Evolutionary conservation across 2,329 filamentous ascomycete genomes (phyloP).

Genomic region (Hypoxylon sp.): DNA sequence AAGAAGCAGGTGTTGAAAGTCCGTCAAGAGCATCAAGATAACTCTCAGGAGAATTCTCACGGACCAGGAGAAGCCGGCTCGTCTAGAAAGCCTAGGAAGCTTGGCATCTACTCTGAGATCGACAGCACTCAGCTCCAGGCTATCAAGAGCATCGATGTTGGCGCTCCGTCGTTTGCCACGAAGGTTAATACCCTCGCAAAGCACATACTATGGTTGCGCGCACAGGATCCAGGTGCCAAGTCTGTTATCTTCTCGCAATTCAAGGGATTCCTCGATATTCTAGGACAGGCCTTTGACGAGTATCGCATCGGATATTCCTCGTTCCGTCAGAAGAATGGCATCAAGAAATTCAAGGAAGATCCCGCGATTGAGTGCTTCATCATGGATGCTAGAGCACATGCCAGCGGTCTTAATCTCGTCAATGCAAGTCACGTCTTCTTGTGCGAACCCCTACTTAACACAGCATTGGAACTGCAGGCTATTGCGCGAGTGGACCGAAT

Average conservation of each 20-base stretch:
- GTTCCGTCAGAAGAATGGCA: slow-evolving; percentile 78
- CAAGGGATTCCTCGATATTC: slow-evolving; percentile 76
- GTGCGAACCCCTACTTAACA: slow-evolving; percentile 93
- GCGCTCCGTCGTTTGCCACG: slow-evolving; percentile 82
- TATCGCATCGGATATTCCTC: slow-evolving; percentile 82
- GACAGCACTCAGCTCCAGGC: slow-evolving; percentile 78
- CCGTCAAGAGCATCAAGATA: slow-evolving; percentile 69
- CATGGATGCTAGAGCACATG: slow-evolving; percentile 89
- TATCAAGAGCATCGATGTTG: slow-evolving; percentile 85
- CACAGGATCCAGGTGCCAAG: slow-evolving; percentile 88
- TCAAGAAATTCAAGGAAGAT: slow-evolving; percentile 83
- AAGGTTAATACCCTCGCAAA: slow-evolving; percentile 89
- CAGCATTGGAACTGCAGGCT: slow-evolving; percentile 92
- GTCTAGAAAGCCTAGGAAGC: slow-evolving; percentile 52
- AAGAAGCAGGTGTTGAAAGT: slow-evolving; percentile 82
- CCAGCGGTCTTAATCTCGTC: slow-evolving; percentile 90
- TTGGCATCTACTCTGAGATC: slow-evolving; percentile 83
- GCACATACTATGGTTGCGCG: slow-evolving; percentile 87
- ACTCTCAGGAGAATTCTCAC: slow-evolving; percentile 33
- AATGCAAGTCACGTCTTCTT: slow-evolving; percentile 96
- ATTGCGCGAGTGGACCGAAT: slow-evolving; percentile 97
- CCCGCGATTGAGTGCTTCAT: slow-evolving; percentile 84
- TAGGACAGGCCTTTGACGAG: slow-evolving; percentile 77
- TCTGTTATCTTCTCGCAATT: slow-evolving; percentile 93
- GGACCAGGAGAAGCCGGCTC: slow-evolving; percentile 4